A percentile compares a stretch with the other conserved stretches of the same genome.
phyloP scores from a whole-genome alignment of 352 stramenopile genomes.

The Phytophthora lateralis region DNA sequence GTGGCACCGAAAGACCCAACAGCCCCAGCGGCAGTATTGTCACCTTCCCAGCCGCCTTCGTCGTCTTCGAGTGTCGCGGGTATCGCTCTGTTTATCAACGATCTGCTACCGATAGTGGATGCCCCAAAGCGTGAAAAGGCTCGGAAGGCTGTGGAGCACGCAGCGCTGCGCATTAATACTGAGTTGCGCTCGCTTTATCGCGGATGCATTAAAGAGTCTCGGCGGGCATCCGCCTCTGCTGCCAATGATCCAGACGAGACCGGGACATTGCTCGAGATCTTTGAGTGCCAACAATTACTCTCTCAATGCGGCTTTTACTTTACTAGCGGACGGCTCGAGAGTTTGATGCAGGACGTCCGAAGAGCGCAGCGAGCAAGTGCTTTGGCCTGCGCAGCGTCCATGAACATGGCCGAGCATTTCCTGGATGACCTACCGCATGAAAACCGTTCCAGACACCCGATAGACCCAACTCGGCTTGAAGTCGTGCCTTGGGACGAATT shows the following conservation, averaged over 20 bases:
- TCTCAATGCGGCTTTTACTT: conserved; percentile 50
- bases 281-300: conserved; percentile 57
- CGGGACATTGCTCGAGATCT: conserved; percentile 47
- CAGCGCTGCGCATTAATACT: conserved; percentile 63
- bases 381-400: conserved; percentile 19
- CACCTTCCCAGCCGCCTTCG: conserved; percentile 9
- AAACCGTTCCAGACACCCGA: conserved; percentile 26
- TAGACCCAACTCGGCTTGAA: conserved; percentile 30
- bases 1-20: conserved; percentile 3
- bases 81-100: conserved; percentile 64
- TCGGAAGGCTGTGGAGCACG: conserved; percentile 54
- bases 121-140: conserved; percentile 41
- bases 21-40: conserved; percentile 1
- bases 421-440: conserved; percentile 22
- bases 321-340: conserved; percentile 45
- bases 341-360: conserved; percentile 42
- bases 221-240: conserved; percentile 6
- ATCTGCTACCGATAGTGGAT: conserved; percentile 40
- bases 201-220: conserved; percentile 46
- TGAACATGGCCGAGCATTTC: conserved; percentile 19
- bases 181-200: conserved; percentile 67
- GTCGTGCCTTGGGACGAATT: conserved; percentile 46
- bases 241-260: conserved; percentile 26
- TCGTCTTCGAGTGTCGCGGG: conserved; percentile 18
- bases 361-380: conserved; percentile 41